Conservation (phyloP, 73 alveolate species). For the Blepharisma japonicum region DNA sequence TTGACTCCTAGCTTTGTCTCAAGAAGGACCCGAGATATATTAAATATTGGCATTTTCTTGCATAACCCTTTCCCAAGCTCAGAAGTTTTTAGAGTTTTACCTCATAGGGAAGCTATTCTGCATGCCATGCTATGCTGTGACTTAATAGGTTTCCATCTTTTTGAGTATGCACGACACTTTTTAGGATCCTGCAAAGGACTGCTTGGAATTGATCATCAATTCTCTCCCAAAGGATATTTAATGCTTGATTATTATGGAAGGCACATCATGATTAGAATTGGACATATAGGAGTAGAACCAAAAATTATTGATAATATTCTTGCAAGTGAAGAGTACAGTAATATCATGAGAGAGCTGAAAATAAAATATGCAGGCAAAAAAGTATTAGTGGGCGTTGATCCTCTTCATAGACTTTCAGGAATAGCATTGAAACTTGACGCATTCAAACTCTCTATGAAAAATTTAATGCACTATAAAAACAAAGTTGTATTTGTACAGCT, state of each 20-base stretch:
- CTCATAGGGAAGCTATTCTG: conserved; percentile 45
- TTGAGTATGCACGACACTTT: conserved; percentile 80
- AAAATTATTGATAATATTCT: conserved; percentile 55
- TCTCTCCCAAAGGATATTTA: conserved; percentile 73
- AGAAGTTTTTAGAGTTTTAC: conserved; percentile 43
- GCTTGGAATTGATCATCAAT: conserved; percentile 67
- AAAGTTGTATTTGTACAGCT: conserved; percentile 27
- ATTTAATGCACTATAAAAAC: conserved; percentile 39
- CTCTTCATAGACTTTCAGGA: conserved; percentile 52
- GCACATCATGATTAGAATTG: conserved; percentile 66
- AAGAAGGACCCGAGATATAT: conserved; percentile 24
- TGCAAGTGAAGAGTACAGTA: conserved; percentile 23
- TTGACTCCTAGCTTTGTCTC: conserved; percentile 49
- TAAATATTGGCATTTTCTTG: conserved; percentile 47
- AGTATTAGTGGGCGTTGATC: conserved; percentile 52
- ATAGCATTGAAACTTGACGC: conserved; percentile 49
- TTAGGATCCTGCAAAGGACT: conserved; percentile 61
- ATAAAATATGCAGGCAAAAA: conserved; percentile 12
- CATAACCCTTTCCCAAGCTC: conserved; percentile 65
- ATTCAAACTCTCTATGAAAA: conserved; percentile 15
- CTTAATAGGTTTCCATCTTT: conserved; percentile 79
- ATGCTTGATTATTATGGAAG: conserved; percentile 77
- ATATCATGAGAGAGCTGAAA: conserved; percentile 1
- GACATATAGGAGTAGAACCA: conserved; percentile 71
- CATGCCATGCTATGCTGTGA: conserved; percentile 64